Evolutionary conservation across 2,329 filamentous ascomycete species (phyloP).

Genomic region (Albophoma yamanashiensis): DNA sequence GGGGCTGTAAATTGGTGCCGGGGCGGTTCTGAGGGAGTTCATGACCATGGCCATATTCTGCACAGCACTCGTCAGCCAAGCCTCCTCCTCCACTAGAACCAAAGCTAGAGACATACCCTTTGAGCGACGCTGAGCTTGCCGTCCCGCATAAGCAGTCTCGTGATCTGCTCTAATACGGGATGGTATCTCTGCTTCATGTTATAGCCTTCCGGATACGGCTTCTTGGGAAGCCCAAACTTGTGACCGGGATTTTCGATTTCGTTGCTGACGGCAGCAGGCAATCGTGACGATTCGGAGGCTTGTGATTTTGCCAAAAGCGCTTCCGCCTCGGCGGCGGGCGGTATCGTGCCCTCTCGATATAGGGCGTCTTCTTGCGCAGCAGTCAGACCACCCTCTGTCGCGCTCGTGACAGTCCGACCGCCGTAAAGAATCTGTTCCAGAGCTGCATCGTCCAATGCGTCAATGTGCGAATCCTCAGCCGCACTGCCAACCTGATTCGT

Average conservation of each 20-base stretch:
- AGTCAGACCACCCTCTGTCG: slow-evolving; percentile 23
- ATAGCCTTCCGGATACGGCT: slow-evolving; percentile 50
- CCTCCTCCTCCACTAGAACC: background rate
- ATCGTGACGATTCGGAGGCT: slow-evolving; percentile 7
- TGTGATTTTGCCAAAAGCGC: slow-evolving; percentile 14
- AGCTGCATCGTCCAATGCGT: slow-evolving; percentile 22
- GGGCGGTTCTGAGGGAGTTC: slow-evolving; percentile 71
- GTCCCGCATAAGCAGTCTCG: slow-evolving; percentile 81
- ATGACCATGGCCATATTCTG: slow-evolving; percentile 82
- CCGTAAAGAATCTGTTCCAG: slow-evolving; percentile 26
- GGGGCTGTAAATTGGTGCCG: slow-evolving; percentile 66
- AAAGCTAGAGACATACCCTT: slow-evolving; percentile 44
- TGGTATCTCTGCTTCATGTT: slow-evolving; percentile 77
- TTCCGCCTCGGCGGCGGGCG: slow-evolving; percentile 21
- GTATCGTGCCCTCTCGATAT: slow-evolving; percentile 30
- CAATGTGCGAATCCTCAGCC: slow-evolving; percentile 7
- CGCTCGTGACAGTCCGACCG: slow-evolving; percentile 18
- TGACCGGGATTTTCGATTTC: slow-evolving; percentile 40
- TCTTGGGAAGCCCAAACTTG: slow-evolving; percentile 65
- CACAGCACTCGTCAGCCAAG: slow-evolving; percentile 4
- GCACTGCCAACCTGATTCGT: background rate
- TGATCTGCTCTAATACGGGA: slow-evolving; percentile 74
- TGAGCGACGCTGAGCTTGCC: slow-evolving; percentile 89
- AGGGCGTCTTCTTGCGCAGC: slow-evolving; percentile 32
- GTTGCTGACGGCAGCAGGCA: slow-evolving; percentile 6